Conservation (phyloP, 73 alveolate species). For the Paramecium biaurelia region DNA sequence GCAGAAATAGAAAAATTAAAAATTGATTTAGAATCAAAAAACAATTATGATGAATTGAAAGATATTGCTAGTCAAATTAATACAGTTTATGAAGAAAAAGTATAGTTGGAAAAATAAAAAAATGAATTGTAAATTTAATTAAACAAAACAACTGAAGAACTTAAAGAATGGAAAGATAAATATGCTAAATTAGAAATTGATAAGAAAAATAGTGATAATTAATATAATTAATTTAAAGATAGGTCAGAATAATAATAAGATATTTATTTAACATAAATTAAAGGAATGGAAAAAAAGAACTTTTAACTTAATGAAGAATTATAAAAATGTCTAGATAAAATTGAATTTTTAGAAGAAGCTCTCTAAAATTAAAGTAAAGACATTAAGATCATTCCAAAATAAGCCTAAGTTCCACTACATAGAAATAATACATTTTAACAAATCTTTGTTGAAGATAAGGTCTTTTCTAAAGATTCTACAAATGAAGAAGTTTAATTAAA, state of each 20-base stretch:
- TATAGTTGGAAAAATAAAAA: background rate
- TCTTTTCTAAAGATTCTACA: background rate
- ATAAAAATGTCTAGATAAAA: background rate
- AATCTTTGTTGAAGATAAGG: constrained; percentile 6
- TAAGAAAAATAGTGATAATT: background rate
- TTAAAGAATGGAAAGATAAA: background rate
- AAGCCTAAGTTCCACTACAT: background rate
- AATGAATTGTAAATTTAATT: background rate
- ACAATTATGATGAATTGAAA: constrained; percentile 8
- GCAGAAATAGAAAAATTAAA: background rate
- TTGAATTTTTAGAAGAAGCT: constrained; percentile 13
- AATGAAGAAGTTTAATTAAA: background rate
- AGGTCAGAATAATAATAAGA: background rate
- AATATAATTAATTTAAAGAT: background rate
- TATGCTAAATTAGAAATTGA: background rate
- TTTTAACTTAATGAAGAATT: background rate
- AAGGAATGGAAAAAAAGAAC: background rate
- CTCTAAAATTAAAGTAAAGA: background rate
- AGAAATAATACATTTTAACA: constrained; percentile 15
- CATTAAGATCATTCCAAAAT: background rate
- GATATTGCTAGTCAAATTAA: background rate
- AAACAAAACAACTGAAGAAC: background rate
- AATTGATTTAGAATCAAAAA: background rate
- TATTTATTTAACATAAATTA: background rate
- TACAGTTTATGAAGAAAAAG: background rate